These are phyloP conservation scores for Cantharellus cinnabarinus DNA, from an alignment of 768 basidiomycete genomes.

Conservation along the genomic window DNA sequence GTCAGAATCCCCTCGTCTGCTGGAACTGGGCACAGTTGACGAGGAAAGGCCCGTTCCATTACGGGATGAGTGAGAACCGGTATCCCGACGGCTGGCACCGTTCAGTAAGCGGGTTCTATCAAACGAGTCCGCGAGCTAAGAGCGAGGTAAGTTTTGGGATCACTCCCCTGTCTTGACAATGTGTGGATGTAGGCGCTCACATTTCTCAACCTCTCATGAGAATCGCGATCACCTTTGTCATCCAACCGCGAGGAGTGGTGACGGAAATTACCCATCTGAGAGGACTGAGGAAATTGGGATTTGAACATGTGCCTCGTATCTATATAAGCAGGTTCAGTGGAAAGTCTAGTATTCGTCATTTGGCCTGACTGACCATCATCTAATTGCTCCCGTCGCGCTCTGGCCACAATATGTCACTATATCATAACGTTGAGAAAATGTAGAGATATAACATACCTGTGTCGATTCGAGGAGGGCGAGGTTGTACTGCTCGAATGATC, in stretches of 20 bases:
- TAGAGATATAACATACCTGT: slow-evolving; percentile 9
- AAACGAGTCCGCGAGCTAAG: slow-evolving; percentile 71
- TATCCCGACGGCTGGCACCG: slow-evolving; percentile 10
- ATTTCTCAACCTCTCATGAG: slow-evolving; percentile 10
- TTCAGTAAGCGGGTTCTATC: slow-evolving; percentile 39
- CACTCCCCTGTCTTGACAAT: background rate
- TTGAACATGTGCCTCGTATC: slow-evolving; percentile 44
- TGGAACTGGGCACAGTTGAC: slow-evolving; percentile 13
- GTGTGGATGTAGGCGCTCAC: background rate
- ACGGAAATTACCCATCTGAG: slow-evolving; percentile 86
- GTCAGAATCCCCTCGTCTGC: slow-evolving; percentile 38
- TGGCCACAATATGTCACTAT: background rate
- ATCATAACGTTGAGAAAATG: slow-evolving; percentile 27
- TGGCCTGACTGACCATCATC: slow-evolving; percentile 29
- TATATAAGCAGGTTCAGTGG: background rate
- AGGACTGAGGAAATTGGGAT: slow-evolving; percentile 44
- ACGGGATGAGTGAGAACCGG: background rate
- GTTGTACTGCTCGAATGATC: background rate
- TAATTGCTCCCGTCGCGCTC: slow-evolving; percentile 33
- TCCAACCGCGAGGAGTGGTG: slow-evolving; percentile 51
- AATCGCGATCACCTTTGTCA: slow-evolving; percentile 61
- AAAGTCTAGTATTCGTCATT: slow-evolving; percentile 24
- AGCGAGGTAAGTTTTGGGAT: slow-evolving; percentile 1
- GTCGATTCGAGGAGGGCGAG: background rate
- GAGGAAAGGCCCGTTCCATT: background rate